Evolutionary conservation across 116 monocot species (phyloP).

Genomic region (Dioscorea cayenensis): DNA sequence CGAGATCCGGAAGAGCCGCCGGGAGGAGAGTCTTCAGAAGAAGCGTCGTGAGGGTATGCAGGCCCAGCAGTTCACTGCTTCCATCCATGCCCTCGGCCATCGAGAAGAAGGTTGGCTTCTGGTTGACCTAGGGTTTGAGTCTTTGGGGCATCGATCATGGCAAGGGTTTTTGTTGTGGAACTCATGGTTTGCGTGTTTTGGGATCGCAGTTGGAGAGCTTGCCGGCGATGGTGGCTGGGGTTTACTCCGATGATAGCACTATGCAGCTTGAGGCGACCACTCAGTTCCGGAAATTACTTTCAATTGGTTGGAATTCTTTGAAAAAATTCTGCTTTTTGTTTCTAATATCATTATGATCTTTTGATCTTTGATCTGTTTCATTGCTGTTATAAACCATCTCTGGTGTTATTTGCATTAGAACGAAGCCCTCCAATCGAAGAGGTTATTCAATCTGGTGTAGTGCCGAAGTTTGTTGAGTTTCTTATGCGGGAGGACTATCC

Average conservation of each 20-base stretch:
- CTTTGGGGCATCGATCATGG: no score
- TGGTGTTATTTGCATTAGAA: conserved; percentile 14
- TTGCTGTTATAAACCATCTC: no score
- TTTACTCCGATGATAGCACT: conserved; percentile 43
- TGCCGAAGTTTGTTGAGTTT: conserved; percentile 59
- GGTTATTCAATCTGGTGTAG: conserved; percentile 48
- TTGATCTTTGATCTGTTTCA: not conserved
- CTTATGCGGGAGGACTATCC: conserved; percentile 55
- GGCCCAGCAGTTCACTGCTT: conserved; percentile 19
- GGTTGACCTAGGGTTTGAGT: not conserved
- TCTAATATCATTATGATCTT: not conserved
- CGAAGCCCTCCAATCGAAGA: conserved; percentile 56
- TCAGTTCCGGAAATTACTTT: conserved; percentile 60
- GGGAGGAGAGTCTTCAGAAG: conserved; percentile 82
- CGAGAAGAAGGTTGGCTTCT: conserved; percentile 55
- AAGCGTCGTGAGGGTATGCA: conserved; percentile 79
- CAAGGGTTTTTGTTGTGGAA: no score
- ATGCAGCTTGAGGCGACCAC: conserved; percentile 50
- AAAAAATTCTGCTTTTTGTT: not conserved
- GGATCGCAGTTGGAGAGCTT: conserved; percentile 43
- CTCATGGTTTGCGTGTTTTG: not conserved
- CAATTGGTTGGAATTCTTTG: conserved; percentile 36
- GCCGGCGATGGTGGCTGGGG: conserved; percentile 45
- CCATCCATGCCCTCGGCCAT: conserved; percentile 13
- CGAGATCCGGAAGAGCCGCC: conserved; percentile 80